Conservation (phyloP, 2,329 filamentous ascomycete species). For the Penicillium sp. region DNA sequence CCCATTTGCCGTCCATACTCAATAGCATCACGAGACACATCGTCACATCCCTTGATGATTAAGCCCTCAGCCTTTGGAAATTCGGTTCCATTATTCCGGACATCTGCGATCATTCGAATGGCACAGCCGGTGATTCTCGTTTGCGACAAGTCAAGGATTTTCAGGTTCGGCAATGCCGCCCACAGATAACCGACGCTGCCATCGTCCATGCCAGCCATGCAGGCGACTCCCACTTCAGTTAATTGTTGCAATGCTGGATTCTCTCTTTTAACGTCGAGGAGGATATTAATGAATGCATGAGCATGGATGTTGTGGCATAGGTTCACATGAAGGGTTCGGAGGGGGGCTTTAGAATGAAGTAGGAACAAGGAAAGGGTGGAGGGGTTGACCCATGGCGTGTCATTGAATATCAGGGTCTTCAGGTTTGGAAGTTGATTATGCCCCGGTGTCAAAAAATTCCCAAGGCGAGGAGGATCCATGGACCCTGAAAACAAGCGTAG, state of each 20-base stretch:
- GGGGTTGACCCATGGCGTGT: constrained; percentile 24
- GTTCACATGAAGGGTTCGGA: constrained; percentile 29
- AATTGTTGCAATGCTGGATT: constrained; percentile 19
- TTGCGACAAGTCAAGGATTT: constrained; percentile 33
- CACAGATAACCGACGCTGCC: constrained; percentile 18
- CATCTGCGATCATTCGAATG: constrained; percentile 34
- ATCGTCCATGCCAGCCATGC: constrained; percentile 29
- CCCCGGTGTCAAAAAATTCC: background rate
- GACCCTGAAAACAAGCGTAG: constrained; percentile 28
- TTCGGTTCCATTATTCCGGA: constrained; percentile 12
- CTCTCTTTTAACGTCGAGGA: background rate
- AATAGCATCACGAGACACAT: constrained; percentile 35
- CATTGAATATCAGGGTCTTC: constrained; percentile 28
- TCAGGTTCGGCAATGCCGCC: constrained; percentile 27
- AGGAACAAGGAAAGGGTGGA: constrained; percentile 18
- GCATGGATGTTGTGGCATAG: constrained; percentile 24
- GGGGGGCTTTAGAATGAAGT: constrained; percentile 17
- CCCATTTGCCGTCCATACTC: constrained; percentile 32
- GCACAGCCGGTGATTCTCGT: constrained; percentile 36
- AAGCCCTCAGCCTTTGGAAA: constrained; percentile 23
- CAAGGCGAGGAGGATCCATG: constrained; percentile 7
- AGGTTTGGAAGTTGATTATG: constrained; percentile 23
- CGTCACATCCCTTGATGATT: constrained; percentile 28
- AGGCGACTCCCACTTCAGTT: constrained; percentile 30
- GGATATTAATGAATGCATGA: constrained; percentile 12